These are phyloP conservation scores for Daldinia concentrica DNA, from an alignment of 495 filamentous ascomycete species.

Conservation along the genomic window DNA sequence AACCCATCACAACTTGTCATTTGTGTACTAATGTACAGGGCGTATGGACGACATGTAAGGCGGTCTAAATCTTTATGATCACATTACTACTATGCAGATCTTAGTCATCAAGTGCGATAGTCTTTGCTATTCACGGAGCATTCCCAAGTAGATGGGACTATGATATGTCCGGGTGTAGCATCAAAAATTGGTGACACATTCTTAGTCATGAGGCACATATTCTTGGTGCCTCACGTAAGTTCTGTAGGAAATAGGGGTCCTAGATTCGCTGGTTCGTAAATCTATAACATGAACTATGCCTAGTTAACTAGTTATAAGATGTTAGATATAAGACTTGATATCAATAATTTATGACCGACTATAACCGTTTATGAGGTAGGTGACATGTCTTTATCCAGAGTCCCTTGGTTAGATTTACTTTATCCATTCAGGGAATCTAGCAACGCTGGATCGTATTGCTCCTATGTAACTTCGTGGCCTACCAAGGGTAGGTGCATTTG, in stretches of 20 bases:
- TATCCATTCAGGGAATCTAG: not conserved
- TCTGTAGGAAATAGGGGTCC: not conserved
- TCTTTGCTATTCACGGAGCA: not conserved
- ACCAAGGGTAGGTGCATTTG: not conserved
- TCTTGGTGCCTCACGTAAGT: constrained; percentile 1
- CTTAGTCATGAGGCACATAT: not conserved
- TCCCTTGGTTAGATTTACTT: too few relatives aligned
- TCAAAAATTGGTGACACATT: not conserved
- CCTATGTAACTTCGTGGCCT: not conserved
- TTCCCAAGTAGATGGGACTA: not conserved
- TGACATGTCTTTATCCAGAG: not conserved
- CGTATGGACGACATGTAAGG: not conserved
- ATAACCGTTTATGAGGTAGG: not conserved
- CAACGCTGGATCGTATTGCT: not conserved
- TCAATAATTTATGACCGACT: not conserved
- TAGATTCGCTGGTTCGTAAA: constrained; percentile 8
- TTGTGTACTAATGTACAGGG: not conserved
- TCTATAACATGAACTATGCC: not conserved
- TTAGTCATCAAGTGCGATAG: not conserved
- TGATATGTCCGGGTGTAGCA: not conserved
- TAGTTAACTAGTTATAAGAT: too few relatives aligned
- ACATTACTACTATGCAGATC: not conserved
- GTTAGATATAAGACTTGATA: not conserved
- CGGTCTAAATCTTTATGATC: not conserved
- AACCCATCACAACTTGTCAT: not conserved